Base-by-base conservation (phyloP, 2,329 filamentous ascomycete genomes). In the Simplicillium sp. region DNA sequence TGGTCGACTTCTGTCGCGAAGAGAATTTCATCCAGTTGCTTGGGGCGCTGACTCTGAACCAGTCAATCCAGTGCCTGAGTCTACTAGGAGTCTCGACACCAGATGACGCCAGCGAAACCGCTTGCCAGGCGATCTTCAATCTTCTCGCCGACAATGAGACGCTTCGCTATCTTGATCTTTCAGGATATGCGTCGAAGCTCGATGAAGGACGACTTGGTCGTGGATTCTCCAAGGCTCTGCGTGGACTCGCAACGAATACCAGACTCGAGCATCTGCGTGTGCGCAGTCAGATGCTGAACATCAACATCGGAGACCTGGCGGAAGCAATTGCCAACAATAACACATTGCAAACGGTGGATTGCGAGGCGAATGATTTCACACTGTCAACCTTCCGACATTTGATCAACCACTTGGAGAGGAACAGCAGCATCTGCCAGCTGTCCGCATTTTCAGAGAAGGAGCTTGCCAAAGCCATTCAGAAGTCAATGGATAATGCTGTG, bases 1-100 rank as follows among this genome's bases (percentile, higher is more conserved):
- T 77, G 72, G 59, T 76, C n/a, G 71, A 77, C 45, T 76, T 77
- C 47, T 59, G 61, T 15, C 56, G 67, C 32, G 73, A 77, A 50
- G 53, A 53, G 9, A 73, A 65, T 49, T 78, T 73, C 47, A 62
- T 73, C 41, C 64, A 64, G 40, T 61, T 78, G 4, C 54, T 77
- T 44, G 59, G 55, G 13, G 70, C 73, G 3, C 56, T 78, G 38
- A 64, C 72, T 1, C 50, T 61, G n/a, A 74, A 72, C 44, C 64
- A 57, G 11, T 65, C 68, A 4, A 69, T 78, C 35, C 57, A 67
- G 33, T 69, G 71, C 35, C 59, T 78, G 29, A 77, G 68, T 44
- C 58, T 78, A 36, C 71, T 70, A 1, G 74, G 74, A 15, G 75
- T 73, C 4, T 68, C 72, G 0, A 70, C 67, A 1, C 65, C 73